A percentile compares a stretch with the other conserved stretches of the same genome.
These are phyloP conservation scores for Podospora didyma DNA, from an alignment of 495 filamentous ascomycete genomes.

Conservation along the genomic window DNA sequence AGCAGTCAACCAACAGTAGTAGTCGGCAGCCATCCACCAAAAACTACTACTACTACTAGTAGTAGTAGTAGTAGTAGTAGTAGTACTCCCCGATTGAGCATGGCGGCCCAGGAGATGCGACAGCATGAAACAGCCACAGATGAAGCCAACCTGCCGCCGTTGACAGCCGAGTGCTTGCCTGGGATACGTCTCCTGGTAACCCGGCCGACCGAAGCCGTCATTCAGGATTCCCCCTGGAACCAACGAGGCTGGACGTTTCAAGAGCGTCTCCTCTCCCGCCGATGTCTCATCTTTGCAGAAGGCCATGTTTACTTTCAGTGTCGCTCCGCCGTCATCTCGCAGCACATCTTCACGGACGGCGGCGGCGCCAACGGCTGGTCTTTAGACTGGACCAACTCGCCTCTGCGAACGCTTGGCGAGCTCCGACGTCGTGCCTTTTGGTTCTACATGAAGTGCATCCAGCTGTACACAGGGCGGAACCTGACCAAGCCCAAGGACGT, in stretches of 20 bases:
- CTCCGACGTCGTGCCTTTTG: conserved; percentile 17
- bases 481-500: conserved; percentile 26
- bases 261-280: conserved; percentile 31
- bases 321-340: conserved; percentile 19
- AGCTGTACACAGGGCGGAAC: conserved; percentile 23
- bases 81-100: no score
- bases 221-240: conserved; percentile 22
- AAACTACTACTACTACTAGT: no score
- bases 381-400: conserved; percentile 14
- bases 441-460: conserved; percentile 25
- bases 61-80: no score
- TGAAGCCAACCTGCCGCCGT: no score
- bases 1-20: no score
- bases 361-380: conserved; percentile 20
- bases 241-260: conserved; percentile 37
- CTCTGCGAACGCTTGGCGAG: conserved; percentile 7
- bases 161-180: no score
- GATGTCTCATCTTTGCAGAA: conserved; percentile 30
- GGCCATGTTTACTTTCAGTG: conserved; percentile 34
- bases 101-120: no score
- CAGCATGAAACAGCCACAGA: no score
- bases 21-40: no score
- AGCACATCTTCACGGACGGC: conserved; percentile 16
- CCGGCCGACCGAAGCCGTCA: conserved; percentile 11
- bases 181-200: conserved; percentile 11